Conservation (phyloP, 1,284 basidiomycete genomes). For the Inonotus obliquus region DNA sequence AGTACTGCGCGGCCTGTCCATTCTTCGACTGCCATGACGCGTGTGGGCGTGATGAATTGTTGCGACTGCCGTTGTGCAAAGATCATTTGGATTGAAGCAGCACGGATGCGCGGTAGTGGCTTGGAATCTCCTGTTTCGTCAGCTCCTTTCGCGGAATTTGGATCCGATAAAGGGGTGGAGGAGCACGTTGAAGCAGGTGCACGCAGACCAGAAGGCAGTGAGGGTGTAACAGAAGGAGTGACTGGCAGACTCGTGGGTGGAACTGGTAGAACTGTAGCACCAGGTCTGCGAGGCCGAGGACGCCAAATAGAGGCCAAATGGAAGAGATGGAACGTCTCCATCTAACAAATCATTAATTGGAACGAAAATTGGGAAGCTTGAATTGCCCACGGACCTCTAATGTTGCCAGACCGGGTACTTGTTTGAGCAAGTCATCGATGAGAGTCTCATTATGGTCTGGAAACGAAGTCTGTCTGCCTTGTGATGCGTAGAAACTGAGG, state of each 20-base stretch:
- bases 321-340: constrained; percentile 78
- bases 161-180: neutral
- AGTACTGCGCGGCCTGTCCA: constrained; percentile 58
- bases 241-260: constrained; percentile 25
- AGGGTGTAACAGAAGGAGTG: constrained; percentile 28
- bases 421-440: constrained; percentile 49
- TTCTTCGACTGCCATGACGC: constrained; percentile 58
- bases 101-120: constrained; percentile 46
- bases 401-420: constrained; percentile 50
- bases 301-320: constrained; percentile 64
- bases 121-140: neutral
- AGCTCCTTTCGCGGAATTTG: no score
- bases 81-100: constrained; percentile 78
- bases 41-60: constrained; percentile 71
- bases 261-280: constrained; percentile 25
- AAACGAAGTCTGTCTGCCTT: constrained; percentile 78
- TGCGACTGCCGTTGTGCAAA: constrained; percentile 76
- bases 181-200: constrained; percentile 21
- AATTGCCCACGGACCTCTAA: constrained; percentile 53
- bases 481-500: constrained; percentile 77
- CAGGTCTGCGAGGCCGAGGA: constrained; percentile 18
- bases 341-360: no score
- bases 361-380: no score
- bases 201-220: constrained; percentile 23
- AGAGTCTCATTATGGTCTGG: constrained; percentile 68